Conservation (phyloP, 306 rosid species). For the Acacia melanoxylon region DNA sequence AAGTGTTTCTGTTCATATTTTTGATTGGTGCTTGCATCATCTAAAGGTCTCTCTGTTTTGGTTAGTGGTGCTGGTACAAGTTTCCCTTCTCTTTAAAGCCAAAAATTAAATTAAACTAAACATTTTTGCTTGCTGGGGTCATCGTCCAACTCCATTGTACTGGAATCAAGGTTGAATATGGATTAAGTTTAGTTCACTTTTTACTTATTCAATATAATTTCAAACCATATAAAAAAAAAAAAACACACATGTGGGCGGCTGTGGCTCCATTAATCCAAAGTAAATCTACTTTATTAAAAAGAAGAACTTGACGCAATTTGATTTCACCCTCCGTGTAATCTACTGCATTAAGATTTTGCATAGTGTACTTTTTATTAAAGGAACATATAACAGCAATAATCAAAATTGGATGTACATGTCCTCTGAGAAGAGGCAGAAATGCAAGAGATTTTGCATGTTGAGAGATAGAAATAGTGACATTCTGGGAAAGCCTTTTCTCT, state of each 20-base stretch:
- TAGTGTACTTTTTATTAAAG: too few relatives aligned
- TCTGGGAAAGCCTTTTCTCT: too few relatives aligned
- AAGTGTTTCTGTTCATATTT: not conserved
- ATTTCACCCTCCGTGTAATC: too few relatives aligned
- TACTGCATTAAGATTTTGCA: not conserved
- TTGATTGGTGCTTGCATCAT: constrained; percentile 36
- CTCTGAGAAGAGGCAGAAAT: too few relatives aligned
- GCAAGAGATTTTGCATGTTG: too few relatives aligned
- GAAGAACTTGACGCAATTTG: not conserved
- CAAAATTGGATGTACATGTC: not conserved
- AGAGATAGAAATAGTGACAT: too few relatives aligned
- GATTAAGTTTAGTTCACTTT: not conserved
- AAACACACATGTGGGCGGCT: not conserved
- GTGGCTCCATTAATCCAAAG: not conserved
- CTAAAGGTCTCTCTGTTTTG: constrained; percentile 36
- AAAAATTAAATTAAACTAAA: not conserved
- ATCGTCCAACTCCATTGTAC: not conserved
- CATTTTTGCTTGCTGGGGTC: constrained; percentile 18
- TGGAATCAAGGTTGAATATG: not conserved
- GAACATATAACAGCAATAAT: not conserved
- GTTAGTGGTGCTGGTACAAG: constrained; percentile 25
- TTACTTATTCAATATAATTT: not conserved
- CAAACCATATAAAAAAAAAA: not conserved
- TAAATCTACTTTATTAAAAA: not conserved
- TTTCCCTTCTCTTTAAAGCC: constrained; percentile 29